Evolutionary conservation across 768 basidiomycete genomes (phyloP).

Genomic region (Lactarius sanguifluus): DNA sequence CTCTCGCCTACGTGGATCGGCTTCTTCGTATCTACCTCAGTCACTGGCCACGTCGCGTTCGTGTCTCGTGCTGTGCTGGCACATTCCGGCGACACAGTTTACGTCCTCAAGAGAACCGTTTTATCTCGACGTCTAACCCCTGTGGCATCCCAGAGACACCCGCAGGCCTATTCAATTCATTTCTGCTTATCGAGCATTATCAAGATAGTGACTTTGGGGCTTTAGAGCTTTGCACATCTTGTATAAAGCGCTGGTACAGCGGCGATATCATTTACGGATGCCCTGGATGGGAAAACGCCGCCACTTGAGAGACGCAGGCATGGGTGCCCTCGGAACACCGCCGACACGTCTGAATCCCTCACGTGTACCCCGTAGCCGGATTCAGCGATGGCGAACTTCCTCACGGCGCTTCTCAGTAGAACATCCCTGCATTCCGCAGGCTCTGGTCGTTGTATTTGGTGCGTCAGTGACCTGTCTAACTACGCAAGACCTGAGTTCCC

Average conservation of each 20-base stretch:
- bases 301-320: background rate
- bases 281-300: constrained; percentile 8
- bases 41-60: constrained; percentile 2
- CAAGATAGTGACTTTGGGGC: background rate
- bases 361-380: background rate
- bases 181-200: background rate
- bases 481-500: background rate
- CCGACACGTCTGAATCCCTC: background rate
- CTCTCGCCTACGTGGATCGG: background rate
- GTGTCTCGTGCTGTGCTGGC: constrained; percentile 21
- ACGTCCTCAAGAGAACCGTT: background rate
- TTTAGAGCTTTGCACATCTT: background rate
- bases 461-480: background rate
- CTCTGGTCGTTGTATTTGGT: background rate
- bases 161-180: background rate
- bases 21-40: background rate
- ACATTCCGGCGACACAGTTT: background rate
- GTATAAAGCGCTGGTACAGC: background rate
- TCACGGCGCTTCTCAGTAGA: background rate
- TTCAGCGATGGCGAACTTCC: background rate
- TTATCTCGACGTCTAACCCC: constrained; percentile 13
- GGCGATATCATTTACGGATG: background rate
- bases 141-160: background rate
- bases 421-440: background rate
- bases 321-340: background rate